Evolutionary conservation across 2,329 filamentous ascomycete genomes (phyloP).

Genomic region (Didymella lethalis): DNA sequence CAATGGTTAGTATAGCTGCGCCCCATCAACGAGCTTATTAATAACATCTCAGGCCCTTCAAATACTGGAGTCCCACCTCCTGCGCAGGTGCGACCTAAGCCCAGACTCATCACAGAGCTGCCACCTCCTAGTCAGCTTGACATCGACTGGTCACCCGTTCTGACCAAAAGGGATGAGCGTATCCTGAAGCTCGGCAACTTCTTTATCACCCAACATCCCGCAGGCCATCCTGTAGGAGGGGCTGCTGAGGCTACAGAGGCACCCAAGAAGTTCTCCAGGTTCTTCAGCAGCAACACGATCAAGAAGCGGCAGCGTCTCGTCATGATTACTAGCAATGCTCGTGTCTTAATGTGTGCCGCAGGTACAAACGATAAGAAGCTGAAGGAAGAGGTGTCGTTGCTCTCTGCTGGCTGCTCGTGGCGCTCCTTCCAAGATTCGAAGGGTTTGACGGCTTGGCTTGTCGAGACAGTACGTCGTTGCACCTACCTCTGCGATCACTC

Average conservation of each 20-base stretch:
- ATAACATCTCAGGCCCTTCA: slow-evolving; percentile 39
- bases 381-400: slow-evolving; percentile 88
- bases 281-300: slow-evolving; percentile 88
- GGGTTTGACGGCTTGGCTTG: slow-evolving; percentile 84
- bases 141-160: slow-evolving; percentile 96
- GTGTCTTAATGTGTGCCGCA: slow-evolving; percentile 87
- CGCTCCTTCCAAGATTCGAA: slow-evolving; percentile 84
- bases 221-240: slow-evolving; percentile 75
- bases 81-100: slow-evolving; percentile 62
- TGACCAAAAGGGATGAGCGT: slow-evolving; percentile 88
- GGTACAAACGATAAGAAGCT: slow-evolving; percentile 96
- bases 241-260: slow-evolving; percentile 71
- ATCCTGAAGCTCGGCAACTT: slow-evolving; percentile 94
- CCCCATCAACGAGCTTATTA: slow-evolving; percentile 17
- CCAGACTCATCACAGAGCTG: slow-evolving; percentile 86
- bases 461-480: slow-evolving; percentile 81
- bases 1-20: slow-evolving; percentile 49
- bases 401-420: slow-evolving; percentile 78
- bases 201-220: slow-evolving; percentile 79
- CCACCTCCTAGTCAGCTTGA: slow-evolving; percentile 96
- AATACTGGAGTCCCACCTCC: slow-evolving; percentile 34
- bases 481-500: neutral
- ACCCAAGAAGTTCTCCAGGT: slow-evolving; percentile 85
- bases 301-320: slow-evolving; percentile 95
- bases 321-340: slow-evolving; percentile 90